These are phyloP conservation scores for Cercophora samala DNA, from an alignment of 495 filamentous ascomycete species.

Conservation along the genomic window DNA sequence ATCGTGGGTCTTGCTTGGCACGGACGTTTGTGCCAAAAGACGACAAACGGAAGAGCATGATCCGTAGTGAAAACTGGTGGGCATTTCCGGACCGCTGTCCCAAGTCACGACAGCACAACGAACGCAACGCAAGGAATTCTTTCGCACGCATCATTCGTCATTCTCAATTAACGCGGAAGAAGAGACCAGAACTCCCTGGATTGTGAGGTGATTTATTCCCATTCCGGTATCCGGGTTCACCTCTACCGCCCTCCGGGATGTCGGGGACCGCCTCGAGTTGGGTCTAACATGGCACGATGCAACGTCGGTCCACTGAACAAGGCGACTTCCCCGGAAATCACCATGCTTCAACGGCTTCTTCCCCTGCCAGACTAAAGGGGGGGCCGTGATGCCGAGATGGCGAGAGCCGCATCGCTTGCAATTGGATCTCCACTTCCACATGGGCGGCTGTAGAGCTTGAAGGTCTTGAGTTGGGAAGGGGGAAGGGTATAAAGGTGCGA, in stretches of 20 bases:
- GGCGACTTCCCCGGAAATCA: conserved; percentile 12
- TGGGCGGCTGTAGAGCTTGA: background rate
- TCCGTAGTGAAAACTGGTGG: conserved; percentile 15
- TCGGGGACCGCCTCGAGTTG: conserved; percentile 19
- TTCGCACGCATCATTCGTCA: background rate
- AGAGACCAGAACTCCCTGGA: background rate
- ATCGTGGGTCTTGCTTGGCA: conserved; percentile 9
- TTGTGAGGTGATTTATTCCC: conserved; percentile 16
- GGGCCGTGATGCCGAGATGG: background rate
- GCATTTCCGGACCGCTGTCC: background rate
- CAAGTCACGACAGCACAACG: background rate
- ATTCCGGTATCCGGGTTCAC: conserved; percentile 22
- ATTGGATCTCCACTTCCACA: background rate
- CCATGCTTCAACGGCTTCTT: conserved; percentile 1
- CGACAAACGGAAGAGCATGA: conserved; percentile 18
- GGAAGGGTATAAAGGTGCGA: conserved; percentile 1
- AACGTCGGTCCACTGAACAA: conserved; percentile 13
- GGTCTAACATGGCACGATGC: conserved; percentile 4
- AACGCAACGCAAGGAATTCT: background rate
- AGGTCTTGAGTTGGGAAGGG: background rate
- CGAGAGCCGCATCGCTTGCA: conserved; percentile 14
- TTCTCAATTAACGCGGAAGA: background rate
- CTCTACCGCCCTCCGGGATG: conserved; percentile 20
- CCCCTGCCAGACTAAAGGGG: background rate
- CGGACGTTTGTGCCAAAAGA: conserved; percentile 14